phyloP scores from a whole-genome alignment of 371 early-diverging fungal species.

The Agmasoma carcini region DNA sequence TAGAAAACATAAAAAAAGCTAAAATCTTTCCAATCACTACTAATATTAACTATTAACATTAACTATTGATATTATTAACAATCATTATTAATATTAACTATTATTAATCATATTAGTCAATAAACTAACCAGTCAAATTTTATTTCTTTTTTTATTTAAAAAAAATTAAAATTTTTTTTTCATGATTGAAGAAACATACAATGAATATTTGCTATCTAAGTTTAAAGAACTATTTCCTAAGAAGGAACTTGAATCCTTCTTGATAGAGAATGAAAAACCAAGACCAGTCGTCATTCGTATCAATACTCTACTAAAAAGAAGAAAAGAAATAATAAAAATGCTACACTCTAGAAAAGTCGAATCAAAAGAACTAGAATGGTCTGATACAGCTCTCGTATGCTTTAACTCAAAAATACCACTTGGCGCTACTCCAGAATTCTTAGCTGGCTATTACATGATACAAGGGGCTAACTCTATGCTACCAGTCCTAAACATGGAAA shows the following conservation, averaged over 20 bases:
- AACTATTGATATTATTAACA: too few relatives aligned
- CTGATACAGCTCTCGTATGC: constrained; percentile 50
- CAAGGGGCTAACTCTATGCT: constrained; percentile 91
- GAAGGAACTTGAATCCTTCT: constrained; percentile 61
- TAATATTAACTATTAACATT: too few relatives aligned
- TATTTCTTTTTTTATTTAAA: not conserved
- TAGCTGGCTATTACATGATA: constrained; percentile 97
- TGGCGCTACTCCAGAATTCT: constrained; percentile 89
- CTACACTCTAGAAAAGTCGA: constrained; percentile 85
- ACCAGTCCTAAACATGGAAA: constrained; percentile 80
- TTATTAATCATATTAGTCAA: too few relatives aligned
- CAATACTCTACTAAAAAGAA: constrained; percentile 79
- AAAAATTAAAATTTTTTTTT: not conserved
- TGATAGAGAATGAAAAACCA: constrained; percentile 89
- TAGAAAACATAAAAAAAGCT: too few relatives aligned
- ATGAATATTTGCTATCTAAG: constrained; percentile 73
- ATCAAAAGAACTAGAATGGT: constrained; percentile 75
- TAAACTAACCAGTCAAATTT: too few relatives aligned
- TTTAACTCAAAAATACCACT: constrained; percentile 52
- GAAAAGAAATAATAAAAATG: constrained; percentile 78
- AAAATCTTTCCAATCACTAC: too few relatives aligned
- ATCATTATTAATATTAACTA: too few relatives aligned
- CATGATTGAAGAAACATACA: constrained; percentile 57
- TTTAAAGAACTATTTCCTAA: constrained; percentile 54
- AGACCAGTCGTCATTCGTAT: constrained; percentile 87